Percentiles rank a stretch among this genome's conserved stretches.
Conservation (phyloP, 352 stramenopile genomes). For the Plasmopara viticola region DNA sequence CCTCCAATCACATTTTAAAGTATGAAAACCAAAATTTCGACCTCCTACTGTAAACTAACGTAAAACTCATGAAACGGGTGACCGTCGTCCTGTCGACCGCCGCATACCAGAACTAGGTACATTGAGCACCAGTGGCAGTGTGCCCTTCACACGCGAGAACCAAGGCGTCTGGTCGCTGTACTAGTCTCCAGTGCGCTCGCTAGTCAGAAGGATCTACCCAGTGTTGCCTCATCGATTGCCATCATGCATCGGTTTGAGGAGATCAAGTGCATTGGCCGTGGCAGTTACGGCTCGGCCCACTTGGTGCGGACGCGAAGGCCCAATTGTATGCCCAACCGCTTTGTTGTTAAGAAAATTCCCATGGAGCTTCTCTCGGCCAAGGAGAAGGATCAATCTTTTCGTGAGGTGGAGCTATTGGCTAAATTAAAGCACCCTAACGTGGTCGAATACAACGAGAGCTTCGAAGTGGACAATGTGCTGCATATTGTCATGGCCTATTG, state of each 20-base stretch:
- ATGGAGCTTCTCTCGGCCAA: constrained; percentile 74
- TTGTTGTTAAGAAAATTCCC: constrained; percentile 85
- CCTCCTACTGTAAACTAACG: neutral
- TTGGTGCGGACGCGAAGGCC: constrained; percentile 48
- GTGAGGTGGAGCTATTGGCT: constrained; percentile 86
- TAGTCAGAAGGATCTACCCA: constrained; percentile 2
- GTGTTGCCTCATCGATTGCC: constrained; percentile 3
- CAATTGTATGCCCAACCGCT: constrained; percentile 29
- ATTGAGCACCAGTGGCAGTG: constrained; percentile 1
- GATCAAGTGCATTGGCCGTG: constrained; percentile 65
- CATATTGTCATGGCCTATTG: constrained; percentile 96
- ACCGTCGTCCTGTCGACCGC: neutral
- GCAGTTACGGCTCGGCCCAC: constrained; percentile 71
- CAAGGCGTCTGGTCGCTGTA: constrained; percentile 1
- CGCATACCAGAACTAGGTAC: neutral
- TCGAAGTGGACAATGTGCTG: constrained; percentile 71
- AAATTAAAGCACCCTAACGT: constrained; percentile 91
- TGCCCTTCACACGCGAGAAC: neutral
- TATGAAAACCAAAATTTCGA: neutral
- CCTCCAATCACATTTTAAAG: neutral
- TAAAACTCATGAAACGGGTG: neutral
- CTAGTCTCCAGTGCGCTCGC: neutral
- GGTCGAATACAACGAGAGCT: constrained; percentile 92
- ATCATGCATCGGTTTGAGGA: constrained; percentile 76
- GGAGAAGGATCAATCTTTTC: constrained; percentile 72